Conservation (phyloP, 108 stramenopile genomes). For the Licmophora abbreviata region DNA sequence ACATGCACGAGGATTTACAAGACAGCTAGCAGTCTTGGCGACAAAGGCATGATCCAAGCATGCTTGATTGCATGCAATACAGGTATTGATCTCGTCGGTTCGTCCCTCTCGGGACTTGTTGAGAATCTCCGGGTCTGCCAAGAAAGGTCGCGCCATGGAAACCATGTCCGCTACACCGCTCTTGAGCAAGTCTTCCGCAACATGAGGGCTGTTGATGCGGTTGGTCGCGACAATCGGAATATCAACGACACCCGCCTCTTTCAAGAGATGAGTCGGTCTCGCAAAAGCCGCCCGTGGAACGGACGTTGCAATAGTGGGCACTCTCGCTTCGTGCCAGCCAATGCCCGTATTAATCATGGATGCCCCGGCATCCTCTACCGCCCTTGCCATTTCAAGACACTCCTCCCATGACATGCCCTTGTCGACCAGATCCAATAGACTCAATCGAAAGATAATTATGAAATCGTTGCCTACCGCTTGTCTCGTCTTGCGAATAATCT, state of each 20-base stretch:
- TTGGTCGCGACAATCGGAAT: slow-evolving; percentile 94
- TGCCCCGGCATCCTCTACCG: slow-evolving; percentile 85
- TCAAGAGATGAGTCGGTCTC: slow-evolving; percentile 83
- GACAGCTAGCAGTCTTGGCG: slow-evolving; percentile 89
- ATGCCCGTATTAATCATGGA: slow-evolving; percentile 98
- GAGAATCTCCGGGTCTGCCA: slow-evolving; percentile 94
- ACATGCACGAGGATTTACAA: slow-evolving; percentile 94
- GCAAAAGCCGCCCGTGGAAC: slow-evolving; percentile 95
- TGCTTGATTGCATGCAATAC: slow-evolving; percentile 98
- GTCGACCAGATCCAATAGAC: slow-evolving; percentile 92
- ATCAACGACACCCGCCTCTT: slow-evolving; percentile 58
- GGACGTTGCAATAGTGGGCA: slow-evolving; percentile 95
- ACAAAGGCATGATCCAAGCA: slow-evolving; percentile 98
- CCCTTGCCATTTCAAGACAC: slow-evolving; percentile 70
- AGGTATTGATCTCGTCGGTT: slow-evolving; percentile 91
- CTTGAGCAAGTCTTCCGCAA: slow-evolving; percentile 72
- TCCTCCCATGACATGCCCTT: slow-evolving; percentile 94
- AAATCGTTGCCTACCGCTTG: slow-evolving; percentile 83
- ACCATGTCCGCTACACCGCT: slow-evolving; percentile 83
- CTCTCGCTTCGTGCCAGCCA: slow-evolving; percentile 98
- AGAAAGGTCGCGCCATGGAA: slow-evolving; percentile 94
- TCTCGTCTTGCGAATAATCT: slow-evolving; percentile 82
- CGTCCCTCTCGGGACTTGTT: slow-evolving; percentile 73
- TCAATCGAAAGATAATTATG: slow-evolving; percentile 94
- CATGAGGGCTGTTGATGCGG: slow-evolving; percentile 92